These are phyloP conservation scores for Oryza meridionalis DNA, from an alignment of 176 grass and related monocot species.

Conservation along the genomic window DNA sequence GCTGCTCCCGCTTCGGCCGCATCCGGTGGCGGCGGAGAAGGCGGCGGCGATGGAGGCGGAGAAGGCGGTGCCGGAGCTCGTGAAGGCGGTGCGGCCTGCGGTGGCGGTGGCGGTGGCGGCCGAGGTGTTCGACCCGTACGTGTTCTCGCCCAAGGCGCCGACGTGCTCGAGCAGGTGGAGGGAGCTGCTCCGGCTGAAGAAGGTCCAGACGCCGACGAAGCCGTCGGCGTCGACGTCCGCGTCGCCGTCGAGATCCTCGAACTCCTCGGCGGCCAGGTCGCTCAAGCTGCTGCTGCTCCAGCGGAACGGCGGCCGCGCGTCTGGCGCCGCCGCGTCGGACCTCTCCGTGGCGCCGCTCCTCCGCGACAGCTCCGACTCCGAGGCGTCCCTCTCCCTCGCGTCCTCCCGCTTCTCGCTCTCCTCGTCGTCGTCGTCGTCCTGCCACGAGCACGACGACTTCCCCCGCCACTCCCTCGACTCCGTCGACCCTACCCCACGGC, in stretches of 20 bases:
- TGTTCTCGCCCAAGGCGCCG: constrained; percentile 90
- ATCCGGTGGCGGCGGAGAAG: neutral
- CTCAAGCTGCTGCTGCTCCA: constrained; percentile 76
- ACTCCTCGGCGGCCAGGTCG: constrained; percentile 46
- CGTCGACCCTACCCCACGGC: constrained; percentile 47
- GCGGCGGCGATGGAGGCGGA: neutral
- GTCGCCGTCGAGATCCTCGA: constrained; percentile 29
- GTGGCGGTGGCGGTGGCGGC: neutral
- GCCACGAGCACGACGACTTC: constrained; percentile 63
- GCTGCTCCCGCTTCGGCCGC: constrained; percentile 70
- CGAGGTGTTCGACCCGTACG: constrained; percentile 59
- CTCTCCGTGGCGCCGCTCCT: constrained; percentile 50
- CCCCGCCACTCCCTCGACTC: constrained; percentile 74
- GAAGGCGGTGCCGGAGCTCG: constrained; percentile 26
- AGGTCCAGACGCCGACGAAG: constrained; percentile 54
- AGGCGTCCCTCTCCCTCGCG: constrained; percentile 60
- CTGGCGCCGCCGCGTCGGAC: constrained; percentile 32
- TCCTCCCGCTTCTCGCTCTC: constrained; percentile 77
- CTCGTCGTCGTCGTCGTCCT: constrained; percentile 70
- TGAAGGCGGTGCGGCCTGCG: constrained; percentile 40
- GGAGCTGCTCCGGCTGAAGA: constrained; percentile 71
- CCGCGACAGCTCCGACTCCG: constrained; percentile 66
- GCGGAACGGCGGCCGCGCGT: constrained; percentile 48
- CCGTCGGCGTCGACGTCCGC: neutral
- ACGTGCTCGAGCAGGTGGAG: constrained; percentile 82